Evolutionary conservation across 1,284 basidiomycete genomes (phyloP).

Genomic region (Ceratobasidium sp.): DNA sequence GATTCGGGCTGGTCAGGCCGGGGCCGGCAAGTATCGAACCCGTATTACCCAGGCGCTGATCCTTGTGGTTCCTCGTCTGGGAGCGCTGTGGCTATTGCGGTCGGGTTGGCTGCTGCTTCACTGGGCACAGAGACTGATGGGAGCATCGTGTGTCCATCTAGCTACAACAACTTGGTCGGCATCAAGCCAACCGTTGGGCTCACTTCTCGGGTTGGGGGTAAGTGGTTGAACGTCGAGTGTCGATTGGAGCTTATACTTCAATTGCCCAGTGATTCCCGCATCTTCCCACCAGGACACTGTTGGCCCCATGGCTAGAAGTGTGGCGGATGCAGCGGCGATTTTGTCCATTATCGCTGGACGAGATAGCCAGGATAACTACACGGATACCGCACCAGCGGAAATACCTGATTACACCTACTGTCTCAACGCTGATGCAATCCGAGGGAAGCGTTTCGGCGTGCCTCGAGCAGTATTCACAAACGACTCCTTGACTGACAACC

Average conservation of each 20-base stretch:
- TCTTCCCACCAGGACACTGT: slow-evolving; percentile 74
- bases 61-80: slow-evolving; percentile 77
- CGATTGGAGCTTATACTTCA: not conserved
- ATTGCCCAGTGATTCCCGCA: slow-evolving; percentile 67
- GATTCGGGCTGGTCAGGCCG: slow-evolving; percentile 76
- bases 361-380: slow-evolving; percentile 71
- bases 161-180: slow-evolving; percentile 66
- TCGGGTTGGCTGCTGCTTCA: slow-evolving; percentile 71
- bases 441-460: slow-evolving; percentile 72
- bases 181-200: slow-evolving; percentile 74
- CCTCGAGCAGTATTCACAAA: slow-evolving; percentile 55
- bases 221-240: slow-evolving; percentile 47
- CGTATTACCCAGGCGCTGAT: slow-evolving; percentile 72
- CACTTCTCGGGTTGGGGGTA: slow-evolving; percentile 72
- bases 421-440: slow-evolving; percentile 64
- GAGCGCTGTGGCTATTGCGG: slow-evolving; percentile 71
- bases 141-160: slow-evolving; percentile 68
- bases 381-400: slow-evolving; percentile 66
- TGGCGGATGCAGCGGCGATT: slow-evolving; percentile 71
- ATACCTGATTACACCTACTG: slow-evolving; percentile 71
- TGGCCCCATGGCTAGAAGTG: slow-evolving; percentile 70
- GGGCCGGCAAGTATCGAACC: slow-evolving; percentile 71
- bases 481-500: slow-evolving; percentile 30
- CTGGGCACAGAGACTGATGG: slow-evolving; percentile 65
- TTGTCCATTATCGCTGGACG: slow-evolving; percentile 70